These are phyloP conservation scores for Ceratocystis eucalypticola DNA, from an alignment of 2,329 filamentous ascomycete genomes.

Conservation along the genomic window DNA sequence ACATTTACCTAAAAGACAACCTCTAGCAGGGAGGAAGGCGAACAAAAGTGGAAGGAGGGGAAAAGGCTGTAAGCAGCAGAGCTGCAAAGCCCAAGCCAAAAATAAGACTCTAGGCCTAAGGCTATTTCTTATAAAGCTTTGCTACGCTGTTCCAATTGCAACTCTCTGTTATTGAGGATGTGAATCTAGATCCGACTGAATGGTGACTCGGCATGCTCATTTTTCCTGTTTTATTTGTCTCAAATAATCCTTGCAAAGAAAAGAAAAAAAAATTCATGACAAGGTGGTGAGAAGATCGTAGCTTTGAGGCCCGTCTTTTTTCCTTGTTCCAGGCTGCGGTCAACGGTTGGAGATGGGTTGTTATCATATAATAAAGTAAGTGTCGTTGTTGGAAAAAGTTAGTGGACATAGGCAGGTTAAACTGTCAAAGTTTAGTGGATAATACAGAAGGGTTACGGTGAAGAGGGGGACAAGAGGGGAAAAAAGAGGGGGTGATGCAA, in stretches of 20 bases:
- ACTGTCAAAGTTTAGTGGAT: background rate
- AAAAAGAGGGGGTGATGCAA: background rate
- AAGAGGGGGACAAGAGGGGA: background rate
- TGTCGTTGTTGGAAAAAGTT: background rate
- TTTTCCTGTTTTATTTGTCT: background rate
- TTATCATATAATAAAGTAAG: too few species aligned
- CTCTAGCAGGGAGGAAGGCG: background rate
- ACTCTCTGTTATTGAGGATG: too few species aligned
- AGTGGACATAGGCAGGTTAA: background rate
- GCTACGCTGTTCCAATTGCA: too few species aligned
- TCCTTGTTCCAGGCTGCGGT: background rate
- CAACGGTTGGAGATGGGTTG: background rate
- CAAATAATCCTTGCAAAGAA: background rate
- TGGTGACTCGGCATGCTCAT: too few species aligned
- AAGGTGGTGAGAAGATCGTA: background rate
- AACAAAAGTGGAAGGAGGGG: background rate
- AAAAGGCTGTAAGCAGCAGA: background rate
- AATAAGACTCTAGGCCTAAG: too few species aligned
- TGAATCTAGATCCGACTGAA: too few species aligned
- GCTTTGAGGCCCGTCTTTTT: background rate
- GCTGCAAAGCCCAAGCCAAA: too few species aligned
- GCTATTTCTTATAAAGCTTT: too few species aligned
- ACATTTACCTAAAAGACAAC: background rate
- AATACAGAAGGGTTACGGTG: background rate
- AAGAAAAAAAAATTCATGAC: background rate